These are phyloP conservation scores for Tripterygium wilfordii DNA, from an alignment of 177 flowering plant genomes.

Conservation along the genomic window DNA sequence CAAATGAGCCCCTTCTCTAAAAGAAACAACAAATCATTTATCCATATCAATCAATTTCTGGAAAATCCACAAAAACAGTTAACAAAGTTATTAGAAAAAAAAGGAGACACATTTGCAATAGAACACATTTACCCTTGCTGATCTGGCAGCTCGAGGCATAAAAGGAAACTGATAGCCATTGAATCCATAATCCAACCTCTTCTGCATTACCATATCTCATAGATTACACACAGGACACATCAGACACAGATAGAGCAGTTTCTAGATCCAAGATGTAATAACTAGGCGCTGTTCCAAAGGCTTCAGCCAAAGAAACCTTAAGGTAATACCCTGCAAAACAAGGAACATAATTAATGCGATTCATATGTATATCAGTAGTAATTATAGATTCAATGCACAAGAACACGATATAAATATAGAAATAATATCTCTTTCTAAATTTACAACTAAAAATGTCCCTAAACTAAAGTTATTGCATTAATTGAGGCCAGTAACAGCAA, in stretches of 20 bases:
- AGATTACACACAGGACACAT: conserved; percentile 33
- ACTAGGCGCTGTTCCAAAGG: too few relatives aligned
- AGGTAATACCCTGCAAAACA: too few relatives aligned
- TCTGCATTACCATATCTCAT: conserved; percentile 74
- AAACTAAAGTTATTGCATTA: too few relatives aligned
- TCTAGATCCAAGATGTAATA: conserved; percentile 3
- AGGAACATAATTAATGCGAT: too few relatives aligned
- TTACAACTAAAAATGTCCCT: too few relatives aligned
- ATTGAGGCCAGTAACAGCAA: too few relatives aligned
- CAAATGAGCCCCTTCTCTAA: conserved; percentile 38
- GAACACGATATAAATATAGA: too few relatives aligned
- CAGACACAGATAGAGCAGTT: conserved; percentile 12
- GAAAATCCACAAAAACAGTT: background rate
- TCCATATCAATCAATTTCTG: background rate
- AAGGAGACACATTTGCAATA: background rate
- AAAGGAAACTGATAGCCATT: conserved; percentile 72
- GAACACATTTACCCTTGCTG: conserved; percentile 55
- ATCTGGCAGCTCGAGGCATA: conserved; percentile 62
- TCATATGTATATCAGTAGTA: too few relatives aligned
- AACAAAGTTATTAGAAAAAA: background rate
- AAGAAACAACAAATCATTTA: conserved; percentile 10
- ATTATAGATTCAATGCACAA: too few relatives aligned
- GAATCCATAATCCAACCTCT: conserved; percentile 64
- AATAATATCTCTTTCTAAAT: too few relatives aligned
- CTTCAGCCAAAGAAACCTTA: too few relatives aligned